Conservation (phyloP, 192 early-diverging fungal genomes). For the Backusella psychrophila region DNA sequence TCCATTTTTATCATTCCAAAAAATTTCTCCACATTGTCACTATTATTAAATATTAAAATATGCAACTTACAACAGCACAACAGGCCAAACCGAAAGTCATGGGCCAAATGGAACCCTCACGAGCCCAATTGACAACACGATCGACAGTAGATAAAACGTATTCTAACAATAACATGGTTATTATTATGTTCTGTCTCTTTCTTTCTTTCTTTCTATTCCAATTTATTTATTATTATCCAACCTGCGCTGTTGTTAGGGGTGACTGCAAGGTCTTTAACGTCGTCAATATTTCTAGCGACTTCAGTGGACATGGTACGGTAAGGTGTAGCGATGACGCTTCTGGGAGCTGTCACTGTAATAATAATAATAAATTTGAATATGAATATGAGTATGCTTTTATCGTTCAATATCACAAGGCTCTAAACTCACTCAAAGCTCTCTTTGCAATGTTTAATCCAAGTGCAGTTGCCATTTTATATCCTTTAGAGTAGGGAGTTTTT, state of each 20-base stretch:
- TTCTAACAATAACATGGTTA: constrained; percentile 40
- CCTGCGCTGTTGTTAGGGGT: constrained; percentile 39
- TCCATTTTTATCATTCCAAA: background rate
- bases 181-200: background rate
- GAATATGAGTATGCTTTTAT: background rate
- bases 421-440: constrained; percentile 31
- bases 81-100: constrained; percentile 90
- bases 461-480: constrained; percentile 15
- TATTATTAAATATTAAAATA: background rate
- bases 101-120: constrained; percentile 89
- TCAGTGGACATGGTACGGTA: constrained; percentile 33
- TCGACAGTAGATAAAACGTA: constrained; percentile 89
- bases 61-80: constrained; percentile 68
- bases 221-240: constrained; percentile 11
- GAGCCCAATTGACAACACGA: constrained; percentile 90
- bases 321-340: constrained; percentile 9
- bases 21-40: background rate
- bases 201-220: background rate
- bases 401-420: background rate
- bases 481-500: constrained; percentile 22
- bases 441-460: constrained; percentile 38
- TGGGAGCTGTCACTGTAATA: constrained; percentile 15
- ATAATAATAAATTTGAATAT: background rate
- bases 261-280: constrained; percentile 32
- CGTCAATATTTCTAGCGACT: constrained; percentile 31